Base-by-base conservation (phyloP, 163 green algal genomes). In the Scenedesmus sp. region DNA sequence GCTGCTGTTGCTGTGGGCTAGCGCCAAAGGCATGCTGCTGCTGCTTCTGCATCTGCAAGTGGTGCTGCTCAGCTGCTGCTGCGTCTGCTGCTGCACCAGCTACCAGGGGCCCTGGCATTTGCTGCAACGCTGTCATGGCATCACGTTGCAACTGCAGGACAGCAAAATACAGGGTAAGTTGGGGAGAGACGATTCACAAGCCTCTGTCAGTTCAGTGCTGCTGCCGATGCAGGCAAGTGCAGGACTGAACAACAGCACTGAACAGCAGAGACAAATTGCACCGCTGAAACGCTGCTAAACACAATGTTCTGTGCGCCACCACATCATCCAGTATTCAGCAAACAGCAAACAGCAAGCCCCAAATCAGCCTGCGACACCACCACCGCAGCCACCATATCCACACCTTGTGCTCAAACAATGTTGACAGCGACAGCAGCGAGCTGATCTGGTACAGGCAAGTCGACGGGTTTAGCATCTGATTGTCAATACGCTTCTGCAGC, bases 321-420 rank as follows among this genome's bases (percentile, higher is more conserved):
- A n/a, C n/a, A n/a, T n/a, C n/a, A n/a, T n/a, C n/a, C n/a, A n/a
- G n/a, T n/a, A n/a, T n/a, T n/a, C n/a, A n/a, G n/a, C n/a, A n/a
- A n/a, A n/a, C n/a, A n/a, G n/a, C n/a, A n/a, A n/a, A n/a, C n/a
- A n/a, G n/a, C n/a, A n/a, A n/a, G n/a, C n/a, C n/a, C n/a, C n/a
- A n/a, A n/a, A n/a, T n/a, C 76, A 6, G 56, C 56, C 56, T 33
- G 56, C 20, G 4, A 2, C n/a, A 24, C 7, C 26, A 43, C 46
- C 12, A n/a, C 46, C 44, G 44, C 42, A 37, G 40, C 44, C 24
- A 33, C 15, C 73, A n/a, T 18, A 12, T 46, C 24, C 70, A 9
- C 37, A 92, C 68, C 89, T 92, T 92, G 89, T 92, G 82, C 82
- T 92, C 89, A 81, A 92, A 92, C 20, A 92, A 37, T 7, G 89